Base-by-base conservation (phyloP, 2,329 filamentous ascomycete species). In the Spiromastix sp. region DNA sequence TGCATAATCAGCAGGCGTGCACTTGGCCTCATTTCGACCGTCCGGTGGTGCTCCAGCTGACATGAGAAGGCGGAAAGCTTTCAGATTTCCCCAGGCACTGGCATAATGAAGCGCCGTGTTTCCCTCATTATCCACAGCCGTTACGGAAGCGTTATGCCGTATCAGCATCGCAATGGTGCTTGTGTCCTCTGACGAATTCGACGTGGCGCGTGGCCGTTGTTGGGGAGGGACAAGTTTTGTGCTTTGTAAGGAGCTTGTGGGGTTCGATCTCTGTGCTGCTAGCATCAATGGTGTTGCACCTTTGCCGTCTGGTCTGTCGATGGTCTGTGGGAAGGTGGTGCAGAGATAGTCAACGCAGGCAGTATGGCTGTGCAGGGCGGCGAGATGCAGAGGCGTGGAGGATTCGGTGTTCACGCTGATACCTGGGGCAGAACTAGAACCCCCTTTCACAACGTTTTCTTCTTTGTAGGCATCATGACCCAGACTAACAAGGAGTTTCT, bases 61-160 rank as follows among this genome's bases (percentile, higher is more conserved):
- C 9, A 93, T 68, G 35, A 93, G 65, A 22, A 85, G 81, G 28
- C 85, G 70, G 36, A 93, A 61, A 1, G 84, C 81, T 36, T 86
- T 75, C 30, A 93, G 59, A 47, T 89, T 81, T 1, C 85, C 85
- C 49, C 83, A 83, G 30, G 81, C 81, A 49, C 78, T 85, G 9
- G 86, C 86, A 61, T 91, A 86, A 60, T 93, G 85, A 28, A 93
- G 66, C 0, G 85, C 82, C 2, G 85, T 93, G 54, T 93, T 91
- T n/a, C 85, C 85, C 39, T 81, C 72, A 1, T 68, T 50, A 50
- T 93, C 85, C 3, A 68, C 65, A 19, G 69, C 64, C 30, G 66
- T 66, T 5, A 82, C 68, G 3, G 72, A 70, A 1, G 49, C 51
- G 12, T 45, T 42, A 25, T 49, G 43, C 3, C 45, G 43, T 5